phyloP scores from a whole-genome alignment of 2,329 filamentous ascomycete genomes.

The Dactylonectria macrodidyma region DNA sequence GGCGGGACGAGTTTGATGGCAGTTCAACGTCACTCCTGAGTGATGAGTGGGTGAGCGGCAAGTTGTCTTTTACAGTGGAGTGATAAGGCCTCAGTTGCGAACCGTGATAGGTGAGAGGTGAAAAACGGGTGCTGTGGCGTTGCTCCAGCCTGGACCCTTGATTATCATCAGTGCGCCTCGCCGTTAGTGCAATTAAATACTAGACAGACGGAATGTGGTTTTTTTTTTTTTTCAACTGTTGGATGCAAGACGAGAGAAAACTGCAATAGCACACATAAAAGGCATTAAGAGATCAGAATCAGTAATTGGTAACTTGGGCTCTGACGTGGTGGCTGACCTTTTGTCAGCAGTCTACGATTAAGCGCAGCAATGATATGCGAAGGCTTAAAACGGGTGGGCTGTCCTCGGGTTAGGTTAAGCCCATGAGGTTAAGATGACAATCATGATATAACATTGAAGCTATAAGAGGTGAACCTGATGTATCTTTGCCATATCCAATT shows the following conservation, averaged over 20 bases:
- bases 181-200: background rate
- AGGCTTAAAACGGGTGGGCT: background rate
- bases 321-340: background rate
- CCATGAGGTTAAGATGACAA: background rate
- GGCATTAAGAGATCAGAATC: background rate
- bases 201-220: too few species aligned
- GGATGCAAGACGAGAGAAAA: background rate
- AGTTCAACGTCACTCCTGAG: background rate
- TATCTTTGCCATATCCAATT: too few species aligned
- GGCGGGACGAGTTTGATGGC: background rate
- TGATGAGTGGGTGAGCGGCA: background rate
- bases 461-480: too few species aligned
- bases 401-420: background rate
- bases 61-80: background rate
- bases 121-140: conserved; percentile 1
- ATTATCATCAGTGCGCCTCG: background rate
- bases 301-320: too few species aligned
- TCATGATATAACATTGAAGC: too few species aligned
- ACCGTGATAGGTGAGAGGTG: background rate
- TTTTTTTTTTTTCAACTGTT: background rate
- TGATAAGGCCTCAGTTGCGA: background rate
- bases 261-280: background rate
- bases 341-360: background rate
- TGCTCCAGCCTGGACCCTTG: background rate
- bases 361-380: background rate